Percentiles rank a stretch among this genome's conserved stretches.
These are phyloP conservation scores for Acanthochlamys bracteata DNA, from an alignment of 106 monocot genomes.

Conservation along the genomic window DNA sequence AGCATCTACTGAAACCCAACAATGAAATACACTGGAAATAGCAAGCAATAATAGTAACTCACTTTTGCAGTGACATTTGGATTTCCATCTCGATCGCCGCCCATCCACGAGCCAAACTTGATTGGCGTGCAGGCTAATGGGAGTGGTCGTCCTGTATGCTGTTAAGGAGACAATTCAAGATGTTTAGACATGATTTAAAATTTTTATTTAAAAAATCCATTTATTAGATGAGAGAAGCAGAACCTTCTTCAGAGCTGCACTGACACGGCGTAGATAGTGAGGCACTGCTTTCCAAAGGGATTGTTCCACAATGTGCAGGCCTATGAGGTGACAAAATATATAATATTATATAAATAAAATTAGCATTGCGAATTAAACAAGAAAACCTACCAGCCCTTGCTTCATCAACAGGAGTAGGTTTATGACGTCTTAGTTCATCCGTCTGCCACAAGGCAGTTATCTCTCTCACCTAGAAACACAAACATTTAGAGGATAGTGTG, in stretches of 20 bases:
- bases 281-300: conserved; percentile 90
- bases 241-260: conserved; percentile 82
- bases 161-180: conserved; percentile 9
- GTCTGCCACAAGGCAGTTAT: conserved; percentile 93
- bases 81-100: conserved; percentile 93
- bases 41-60: not conserved
- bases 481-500: conserved; percentile 6
- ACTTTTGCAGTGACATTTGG: conserved; percentile 86
- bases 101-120: conserved; percentile 98
- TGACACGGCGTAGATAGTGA: conserved; percentile 90
- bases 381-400: conserved; percentile 69
- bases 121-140: conserved; percentile 83
- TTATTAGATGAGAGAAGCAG: too few species aligned
- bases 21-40: not conserved
- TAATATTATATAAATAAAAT: conserved; percentile 1
- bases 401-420: conserved; percentile 97
- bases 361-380: not conserved
- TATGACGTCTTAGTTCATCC: conserved; percentile 88
- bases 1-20: too few species aligned
- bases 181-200: too few species aligned
- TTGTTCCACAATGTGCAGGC: conserved; percentile 92
- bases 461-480: conserved; percentile 54
- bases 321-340: conserved; percentile 23
- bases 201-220: too few species aligned
- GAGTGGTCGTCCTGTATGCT: conserved; percentile 87